Evolutionary conservation across 768 basidiomycete species (phyloP).

Genomic region (Russula compacta): DNA sequence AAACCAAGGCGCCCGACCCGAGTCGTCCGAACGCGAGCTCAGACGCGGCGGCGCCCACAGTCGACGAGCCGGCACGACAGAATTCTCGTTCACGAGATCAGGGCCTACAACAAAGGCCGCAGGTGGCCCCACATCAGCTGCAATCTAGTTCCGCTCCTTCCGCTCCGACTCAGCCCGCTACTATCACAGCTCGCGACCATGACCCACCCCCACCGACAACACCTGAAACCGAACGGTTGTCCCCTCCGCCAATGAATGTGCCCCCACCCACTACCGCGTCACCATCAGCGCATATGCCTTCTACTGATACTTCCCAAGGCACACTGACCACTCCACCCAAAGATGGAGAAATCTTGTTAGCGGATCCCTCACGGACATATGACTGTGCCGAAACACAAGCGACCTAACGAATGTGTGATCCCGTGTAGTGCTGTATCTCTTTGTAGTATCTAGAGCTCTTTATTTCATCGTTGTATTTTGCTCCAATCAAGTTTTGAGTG

Average conservation of each 20-base stretch:
- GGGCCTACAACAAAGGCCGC: background rate
- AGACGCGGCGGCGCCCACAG: background rate
- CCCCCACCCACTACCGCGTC: background rate
- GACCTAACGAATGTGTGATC: background rate
- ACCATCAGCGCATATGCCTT: background rate
- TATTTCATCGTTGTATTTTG: constrained; percentile 6
- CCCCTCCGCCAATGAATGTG: background rate
- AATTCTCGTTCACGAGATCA: background rate
- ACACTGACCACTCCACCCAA: background rate
- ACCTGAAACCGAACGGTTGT: background rate
- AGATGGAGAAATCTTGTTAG: background rate
- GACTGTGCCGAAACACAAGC: background rate
- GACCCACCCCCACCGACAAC: background rate
- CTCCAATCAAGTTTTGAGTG: background rate
- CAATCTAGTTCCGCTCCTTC: background rate
- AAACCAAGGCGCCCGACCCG: constrained; percentile 1
- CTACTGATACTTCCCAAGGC: background rate
- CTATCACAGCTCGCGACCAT: background rate
- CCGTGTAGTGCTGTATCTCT: constrained; percentile 15
- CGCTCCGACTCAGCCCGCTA: background rate
- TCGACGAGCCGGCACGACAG: background rate
- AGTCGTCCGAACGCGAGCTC: background rate
- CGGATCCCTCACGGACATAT: background rate
- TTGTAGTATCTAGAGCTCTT: constrained; percentile 15
- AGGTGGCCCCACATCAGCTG: background rate